A percentile compares a stretch with the other conserved stretches of the same genome.
Evolutionary conservation across 2,329 filamentous ascomycete genomes (phyloP).

Genomic region (Phaeosphaeria sp.): DNA sequence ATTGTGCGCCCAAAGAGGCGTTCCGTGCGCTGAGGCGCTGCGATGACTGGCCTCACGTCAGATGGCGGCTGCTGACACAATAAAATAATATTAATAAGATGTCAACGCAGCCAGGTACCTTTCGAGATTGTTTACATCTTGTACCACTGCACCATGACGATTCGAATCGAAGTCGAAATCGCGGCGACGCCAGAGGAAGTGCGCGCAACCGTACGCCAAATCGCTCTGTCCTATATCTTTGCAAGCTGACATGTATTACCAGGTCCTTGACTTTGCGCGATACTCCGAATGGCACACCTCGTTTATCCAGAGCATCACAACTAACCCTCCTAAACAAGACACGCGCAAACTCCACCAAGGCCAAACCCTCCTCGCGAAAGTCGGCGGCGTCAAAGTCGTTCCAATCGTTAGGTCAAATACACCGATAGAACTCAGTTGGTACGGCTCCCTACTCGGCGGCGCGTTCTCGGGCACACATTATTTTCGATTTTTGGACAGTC

Average conservation of each 20-base stretch:
- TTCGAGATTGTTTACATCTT: background rate
- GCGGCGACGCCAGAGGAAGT: conserved; percentile 7
- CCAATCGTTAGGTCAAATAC: conserved; percentile 1
- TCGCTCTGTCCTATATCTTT: background rate
- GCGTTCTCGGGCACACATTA: conserved; percentile 13
- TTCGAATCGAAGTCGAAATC: conserved; percentile 7
- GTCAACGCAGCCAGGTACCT: background rate
- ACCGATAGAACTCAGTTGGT: conserved; percentile 6
- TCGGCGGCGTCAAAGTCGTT: background rate
- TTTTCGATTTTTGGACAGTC: conserved; percentile 7
- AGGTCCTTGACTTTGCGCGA: conserved; percentile 11
- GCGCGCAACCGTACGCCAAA: conserved; percentile 2
- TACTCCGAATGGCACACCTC: conserved; percentile 8
- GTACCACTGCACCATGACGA: background rate
- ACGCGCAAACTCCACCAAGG: background rate
- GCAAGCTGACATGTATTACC: background rate
- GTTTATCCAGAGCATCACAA: conserved; percentile 5
- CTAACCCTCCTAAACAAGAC: background rate
- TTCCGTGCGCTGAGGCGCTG: background rate
- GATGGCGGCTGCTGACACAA: background rate
- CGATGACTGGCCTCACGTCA: background rate
- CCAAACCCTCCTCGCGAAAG: background rate
- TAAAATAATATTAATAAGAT: background rate
- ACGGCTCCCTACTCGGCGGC: background rate
- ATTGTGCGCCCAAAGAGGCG: background rate